A percentile compares a stretch with the other conserved stretches of the same genome.
phyloP scores from a whole-genome alignment of 805 yeast genomes.

The Kuraishia cidri region DNA sequence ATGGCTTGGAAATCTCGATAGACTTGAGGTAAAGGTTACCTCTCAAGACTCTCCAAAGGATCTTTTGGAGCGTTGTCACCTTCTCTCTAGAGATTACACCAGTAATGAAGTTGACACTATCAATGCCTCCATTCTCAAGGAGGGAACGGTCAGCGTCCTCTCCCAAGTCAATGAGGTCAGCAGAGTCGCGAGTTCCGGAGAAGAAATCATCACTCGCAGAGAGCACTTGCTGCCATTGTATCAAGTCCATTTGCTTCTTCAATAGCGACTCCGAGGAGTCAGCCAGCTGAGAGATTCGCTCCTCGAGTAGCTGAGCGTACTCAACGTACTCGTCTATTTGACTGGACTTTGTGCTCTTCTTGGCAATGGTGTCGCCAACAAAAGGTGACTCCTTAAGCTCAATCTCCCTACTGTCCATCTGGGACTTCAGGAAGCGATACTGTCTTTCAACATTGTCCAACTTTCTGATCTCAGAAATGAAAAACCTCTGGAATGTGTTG shows the following conservation, averaged over 20 bases:
- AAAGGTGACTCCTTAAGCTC: neutral
- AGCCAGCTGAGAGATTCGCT: slow-evolving; percentile 61
- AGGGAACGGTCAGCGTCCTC: slow-evolving; percentile 24
- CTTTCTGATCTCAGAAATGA: slow-evolving; percentile 78
- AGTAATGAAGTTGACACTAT: slow-evolving; percentile 46
- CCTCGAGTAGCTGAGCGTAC: slow-evolving; percentile 61
- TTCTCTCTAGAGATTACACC: slow-evolving; percentile 78
- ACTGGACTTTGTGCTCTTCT: neutral
- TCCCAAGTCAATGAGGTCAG: slow-evolving; percentile 17
- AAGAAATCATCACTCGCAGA: slow-evolving; percentile 41
- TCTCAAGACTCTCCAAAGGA: slow-evolving; percentile 86
- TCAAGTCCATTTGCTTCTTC: slow-evolving; percentile 51
- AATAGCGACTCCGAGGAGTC: slow-evolving; percentile 60
- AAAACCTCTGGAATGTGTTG: slow-evolving; percentile 81
- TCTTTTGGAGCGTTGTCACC: slow-evolving; percentile 64
- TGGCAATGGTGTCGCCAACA: neutral
- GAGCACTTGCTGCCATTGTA: slow-evolving; percentile 63
- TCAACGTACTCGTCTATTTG: slow-evolving; percentile 59
- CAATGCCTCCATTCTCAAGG: slow-evolving; percentile 25
- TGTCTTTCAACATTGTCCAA: slow-evolving; percentile 86
- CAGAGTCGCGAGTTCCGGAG: slow-evolving; percentile 9
- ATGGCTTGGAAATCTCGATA: slow-evolving; percentile 59
- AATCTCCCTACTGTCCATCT: slow-evolving; percentile 34
- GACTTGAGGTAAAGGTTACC: slow-evolving; percentile 82
- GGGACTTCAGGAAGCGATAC: slow-evolving; percentile 42